phyloP scores from a whole-genome alignment of 495 filamentous ascomycete genomes.

The Beverwykella pulmonaria region DNA sequence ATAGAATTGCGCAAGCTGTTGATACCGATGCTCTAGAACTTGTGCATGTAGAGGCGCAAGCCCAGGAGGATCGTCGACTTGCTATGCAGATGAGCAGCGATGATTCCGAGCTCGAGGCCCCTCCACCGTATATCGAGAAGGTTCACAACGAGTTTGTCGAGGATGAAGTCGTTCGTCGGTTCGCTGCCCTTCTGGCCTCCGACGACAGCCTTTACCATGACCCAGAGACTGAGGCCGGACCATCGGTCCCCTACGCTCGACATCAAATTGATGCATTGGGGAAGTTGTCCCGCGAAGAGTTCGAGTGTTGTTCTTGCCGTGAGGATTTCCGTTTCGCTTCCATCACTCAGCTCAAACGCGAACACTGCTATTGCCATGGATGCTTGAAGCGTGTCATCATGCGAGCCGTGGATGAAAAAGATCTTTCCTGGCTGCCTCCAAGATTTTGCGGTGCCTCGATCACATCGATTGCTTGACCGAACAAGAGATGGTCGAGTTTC shows the following conservation, averaged over 20 bases:
- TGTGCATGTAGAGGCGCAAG: slow-evolving; percentile 1
- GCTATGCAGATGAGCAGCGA: slow-evolving; percentile 19
- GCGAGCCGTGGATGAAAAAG: neutral
- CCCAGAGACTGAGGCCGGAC: slow-evolving; percentile 8
- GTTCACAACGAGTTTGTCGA: neutral
- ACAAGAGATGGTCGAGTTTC: slow-evolving; percentile 5
- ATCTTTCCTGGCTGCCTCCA: slow-evolving; percentile 1
- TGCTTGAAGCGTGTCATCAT: slow-evolving; percentile 11
- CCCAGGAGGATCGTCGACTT: slow-evolving; percentile 19
- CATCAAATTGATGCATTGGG: slow-evolving; percentile 12
- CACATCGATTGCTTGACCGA: neutral
- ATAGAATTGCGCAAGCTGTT: slow-evolving; percentile 27
- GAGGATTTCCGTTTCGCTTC: slow-evolving; percentile 3
- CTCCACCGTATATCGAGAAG: slow-evolving; percentile 6
- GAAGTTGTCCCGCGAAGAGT: slow-evolving; percentile 10
- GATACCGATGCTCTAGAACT: slow-evolving; percentile 19
- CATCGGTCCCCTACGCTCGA: slow-evolving; percentile 18
- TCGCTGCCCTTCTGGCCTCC: neutral
- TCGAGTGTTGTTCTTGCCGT: slow-evolving; percentile 2
- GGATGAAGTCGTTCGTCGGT: neutral
- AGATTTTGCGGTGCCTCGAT: slow-evolving; percentile 1
- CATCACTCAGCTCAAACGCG: neutral
- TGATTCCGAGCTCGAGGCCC: slow-evolving; percentile 18
- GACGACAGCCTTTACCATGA: neutral
- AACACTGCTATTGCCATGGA: neutral